A percentile compares a stretch with the other conserved stretches of the same genome.
These are phyloP conservation scores for Periconia macrospinosa DNA, from an alignment of 2,329 filamentous ascomycete species.

Conservation along the genomic window DNA sequence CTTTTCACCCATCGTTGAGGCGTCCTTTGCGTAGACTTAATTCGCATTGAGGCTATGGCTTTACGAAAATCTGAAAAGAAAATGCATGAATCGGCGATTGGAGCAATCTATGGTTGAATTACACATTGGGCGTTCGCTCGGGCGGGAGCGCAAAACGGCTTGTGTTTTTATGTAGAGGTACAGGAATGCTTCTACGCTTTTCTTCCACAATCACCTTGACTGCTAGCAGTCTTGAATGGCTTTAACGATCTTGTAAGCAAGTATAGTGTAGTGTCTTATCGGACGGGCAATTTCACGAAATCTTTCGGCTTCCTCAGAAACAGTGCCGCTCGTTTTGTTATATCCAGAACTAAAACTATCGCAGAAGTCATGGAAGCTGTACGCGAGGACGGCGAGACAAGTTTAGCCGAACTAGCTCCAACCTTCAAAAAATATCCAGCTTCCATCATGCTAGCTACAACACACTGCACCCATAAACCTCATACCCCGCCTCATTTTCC, in stretches of 20 bases:
- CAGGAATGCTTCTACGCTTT: constrained; percentile 12
- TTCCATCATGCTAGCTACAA: not conserved
- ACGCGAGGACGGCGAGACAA: constrained; percentile 7
- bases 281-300: constrained; percentile 16
- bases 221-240: not conserved
- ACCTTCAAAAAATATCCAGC: not conserved
- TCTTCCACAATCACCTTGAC: not conserved
- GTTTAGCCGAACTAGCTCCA: constrained; percentile 20
- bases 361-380: not conserved
- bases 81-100: constrained; percentile 43
- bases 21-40: constrained; percentile 27
- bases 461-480: not conserved
- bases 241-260: constrained; percentile 22
- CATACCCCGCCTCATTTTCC: too few species aligned
- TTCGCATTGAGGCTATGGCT: constrained; percentile 36
- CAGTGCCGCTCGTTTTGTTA: too few species aligned
- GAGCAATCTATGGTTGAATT: constrained; percentile 33
- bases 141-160: constrained; percentile 9
- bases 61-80: constrained; percentile 36
- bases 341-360: not conserved
- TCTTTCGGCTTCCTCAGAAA: not conserved
- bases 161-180: constrained; percentile 7
- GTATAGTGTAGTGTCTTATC: constrained; percentile 35
- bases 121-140: constrained; percentile 33
- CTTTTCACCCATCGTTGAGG: constrained; percentile 5